phyloP scores from a whole-genome alignment of 2,329 filamentous ascomycete genomes.

The Phialophora macrospora region DNA sequence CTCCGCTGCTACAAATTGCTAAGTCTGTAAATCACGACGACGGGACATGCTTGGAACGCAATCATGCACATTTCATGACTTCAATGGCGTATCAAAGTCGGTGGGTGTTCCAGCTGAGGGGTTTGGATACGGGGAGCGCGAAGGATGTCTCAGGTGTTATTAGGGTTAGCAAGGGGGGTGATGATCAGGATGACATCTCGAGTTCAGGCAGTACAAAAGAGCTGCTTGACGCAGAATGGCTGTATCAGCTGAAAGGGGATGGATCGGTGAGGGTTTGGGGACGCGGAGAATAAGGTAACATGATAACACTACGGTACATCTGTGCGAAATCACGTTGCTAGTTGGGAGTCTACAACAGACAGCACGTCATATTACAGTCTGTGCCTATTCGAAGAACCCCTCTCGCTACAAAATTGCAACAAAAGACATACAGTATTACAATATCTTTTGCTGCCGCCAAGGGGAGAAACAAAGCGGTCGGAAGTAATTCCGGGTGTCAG shows the following conservation, averaged over 20 bases:
- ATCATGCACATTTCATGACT: constrained; percentile 72
- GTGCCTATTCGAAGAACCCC: not conserved
- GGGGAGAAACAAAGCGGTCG: not conserved
- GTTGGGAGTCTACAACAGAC: not conserved
- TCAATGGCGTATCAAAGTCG: constrained; percentile 75
- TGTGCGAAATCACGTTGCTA: not conserved
- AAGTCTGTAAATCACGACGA: constrained; percentile 42
- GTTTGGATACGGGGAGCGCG: constrained; percentile 85
- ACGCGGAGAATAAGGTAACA: constrained; percentile 67
- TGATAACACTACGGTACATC: not conserved
- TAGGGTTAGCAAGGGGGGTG: constrained; percentile 68
- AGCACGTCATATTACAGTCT: not conserved
- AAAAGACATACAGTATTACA: not conserved
- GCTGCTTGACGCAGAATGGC: constrained; percentile 67
- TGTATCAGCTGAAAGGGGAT: constrained; percentile 82
- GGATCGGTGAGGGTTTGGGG: constrained; percentile 83
- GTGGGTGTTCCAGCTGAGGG: constrained; percentile 72
- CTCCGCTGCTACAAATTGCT: constrained; percentile 65
- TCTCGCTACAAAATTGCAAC: not conserved
- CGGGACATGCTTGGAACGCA: constrained; percentile 68
- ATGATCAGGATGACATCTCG: constrained; percentile 40
- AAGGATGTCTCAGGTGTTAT: constrained; percentile 89
- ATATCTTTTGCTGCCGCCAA: not conserved
- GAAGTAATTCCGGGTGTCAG: not conserved
- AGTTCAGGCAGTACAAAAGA: constrained; percentile 33